Evolutionary conservation across 768 basidiomycete genomes (phyloP).

Genomic region (Podaxis carcinomalis): DNA sequence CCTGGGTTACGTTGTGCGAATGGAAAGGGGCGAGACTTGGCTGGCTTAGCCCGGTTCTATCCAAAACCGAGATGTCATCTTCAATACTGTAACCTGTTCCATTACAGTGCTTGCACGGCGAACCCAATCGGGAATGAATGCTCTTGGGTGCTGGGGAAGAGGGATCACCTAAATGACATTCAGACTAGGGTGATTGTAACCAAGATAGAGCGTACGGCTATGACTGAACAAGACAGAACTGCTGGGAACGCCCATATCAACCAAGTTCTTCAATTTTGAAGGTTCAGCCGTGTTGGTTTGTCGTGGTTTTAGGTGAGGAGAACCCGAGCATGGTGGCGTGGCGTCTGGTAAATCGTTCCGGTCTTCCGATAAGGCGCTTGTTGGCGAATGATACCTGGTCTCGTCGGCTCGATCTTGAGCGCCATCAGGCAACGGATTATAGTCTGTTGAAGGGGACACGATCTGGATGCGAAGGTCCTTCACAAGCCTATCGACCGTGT

Average conservation of each 20-base stretch:
- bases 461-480: constrained; percentile 4
- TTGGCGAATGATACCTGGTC: background rate
- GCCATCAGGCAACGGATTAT: background rate
- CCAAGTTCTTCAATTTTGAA: background rate
- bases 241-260: background rate
- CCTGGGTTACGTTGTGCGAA: background rate
- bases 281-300: background rate
- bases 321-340: background rate
- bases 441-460: background rate
- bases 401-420: background rate
- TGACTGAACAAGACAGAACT: constrained; percentile 2
- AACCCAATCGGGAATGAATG: background rate
- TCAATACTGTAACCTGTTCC: constrained; percentile 1
- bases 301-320: background rate
- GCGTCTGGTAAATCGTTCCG: background rate
- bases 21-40: constrained; percentile 1
- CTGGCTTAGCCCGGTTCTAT: background rate
- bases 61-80: background rate
- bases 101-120: constrained; percentile 3
- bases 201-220: background rate
- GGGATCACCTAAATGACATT: background rate
- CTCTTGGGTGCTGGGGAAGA: background rate
- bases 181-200: background rate
- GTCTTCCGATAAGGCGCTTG: background rate
- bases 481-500: constrained; percentile 1